These are phyloP conservation scores for Xylariaceae sp. DNA, from an alignment of 2,329 filamentous ascomycete species.

Conservation along the genomic window DNA sequence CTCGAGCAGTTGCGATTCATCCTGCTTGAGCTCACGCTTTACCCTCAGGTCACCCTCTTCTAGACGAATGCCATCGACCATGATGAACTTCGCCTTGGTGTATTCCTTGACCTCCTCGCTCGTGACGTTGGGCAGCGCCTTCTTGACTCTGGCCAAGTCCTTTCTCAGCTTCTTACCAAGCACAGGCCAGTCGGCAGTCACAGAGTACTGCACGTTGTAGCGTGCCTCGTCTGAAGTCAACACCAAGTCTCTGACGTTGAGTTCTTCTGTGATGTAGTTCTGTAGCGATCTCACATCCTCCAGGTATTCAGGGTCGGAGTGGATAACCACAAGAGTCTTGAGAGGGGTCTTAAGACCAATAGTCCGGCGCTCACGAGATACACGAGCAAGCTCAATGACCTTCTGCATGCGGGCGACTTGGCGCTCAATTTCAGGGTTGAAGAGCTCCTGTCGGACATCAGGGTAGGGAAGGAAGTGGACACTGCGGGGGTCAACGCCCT, in stretches of 20 bases:
- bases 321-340: slow-evolving; percentile 83
- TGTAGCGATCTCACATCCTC: slow-evolving; percentile 81
- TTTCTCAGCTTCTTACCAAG: slow-evolving; percentile 97
- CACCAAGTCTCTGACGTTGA: slow-evolving; percentile 82
- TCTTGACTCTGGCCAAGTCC: slow-evolving; percentile 85
- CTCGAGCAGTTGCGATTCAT: slow-evolving; percentile 70
- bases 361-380: slow-evolving; percentile 77
- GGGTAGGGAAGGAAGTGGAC: slow-evolving; percentile 93
- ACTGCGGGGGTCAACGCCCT: slow-evolving; percentile 69
- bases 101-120: slow-evolving; percentile 79
- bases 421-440: slow-evolving; percentile 79
- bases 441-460: slow-evolving; percentile 80
- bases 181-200: slow-evolving; percentile 85
- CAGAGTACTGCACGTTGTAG: slow-evolving; percentile 89
- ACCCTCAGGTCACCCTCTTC: slow-evolving; percentile 78
- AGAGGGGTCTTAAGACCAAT: slow-evolving; percentile 87
- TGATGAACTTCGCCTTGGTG: slow-evolving; percentile 65
- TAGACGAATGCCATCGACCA: slow-evolving; percentile 80
- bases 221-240: slow-evolving; percentile 81
- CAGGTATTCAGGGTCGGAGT: slow-evolving; percentile 75
- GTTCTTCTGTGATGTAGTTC: slow-evolving; percentile 83
- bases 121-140: slow-evolving; percentile 72
- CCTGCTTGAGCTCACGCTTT: slow-evolving; percentile 70
- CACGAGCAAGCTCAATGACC: slow-evolving; percentile 84
- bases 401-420: slow-evolving; percentile 88